Conservation (phyloP, 148 eudicot species). For the Spergularia bocconei region DNA sequence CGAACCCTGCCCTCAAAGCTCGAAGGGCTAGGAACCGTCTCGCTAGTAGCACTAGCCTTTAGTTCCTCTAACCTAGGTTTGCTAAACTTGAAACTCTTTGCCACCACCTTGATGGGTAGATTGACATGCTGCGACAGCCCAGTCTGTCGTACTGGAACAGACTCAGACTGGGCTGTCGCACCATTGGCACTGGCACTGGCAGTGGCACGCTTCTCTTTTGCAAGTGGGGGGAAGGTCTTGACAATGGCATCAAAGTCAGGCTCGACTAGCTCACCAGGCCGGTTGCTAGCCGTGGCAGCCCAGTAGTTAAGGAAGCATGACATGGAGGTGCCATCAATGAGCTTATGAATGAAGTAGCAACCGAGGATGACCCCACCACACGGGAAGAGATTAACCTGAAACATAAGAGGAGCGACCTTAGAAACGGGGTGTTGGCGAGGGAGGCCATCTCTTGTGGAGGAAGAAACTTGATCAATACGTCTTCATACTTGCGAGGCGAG, state of each 20-base stretch:
- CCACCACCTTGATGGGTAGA: background rate
- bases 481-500: background rate
- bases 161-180: no score
- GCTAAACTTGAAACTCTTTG: background rate
- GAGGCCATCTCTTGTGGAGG: background rate
- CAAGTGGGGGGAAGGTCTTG: background rate
- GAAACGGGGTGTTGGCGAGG: background rate
- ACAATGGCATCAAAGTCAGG: background rate
- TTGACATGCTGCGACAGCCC: background rate
- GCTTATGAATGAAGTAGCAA: background rate
- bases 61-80: background rate
- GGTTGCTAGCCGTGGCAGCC: background rate
- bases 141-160: no score
- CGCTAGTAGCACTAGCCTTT: background rate
- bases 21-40: background rate
- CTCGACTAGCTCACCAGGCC: background rate
- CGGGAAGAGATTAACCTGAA: background rate
- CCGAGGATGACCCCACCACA: background rate
- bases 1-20: background rate
- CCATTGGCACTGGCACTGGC: no score
- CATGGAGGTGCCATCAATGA: background rate
- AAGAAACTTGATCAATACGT: background rate
- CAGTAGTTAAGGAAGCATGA: background rate
- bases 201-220: background rate
- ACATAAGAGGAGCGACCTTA: background rate